Evolutionary conservation across 2,329 filamentous ascomycete species (phyloP), one percentile per base, ranked within the genome.

Genomic region (Penicillium sclerotigenum): DNA sequence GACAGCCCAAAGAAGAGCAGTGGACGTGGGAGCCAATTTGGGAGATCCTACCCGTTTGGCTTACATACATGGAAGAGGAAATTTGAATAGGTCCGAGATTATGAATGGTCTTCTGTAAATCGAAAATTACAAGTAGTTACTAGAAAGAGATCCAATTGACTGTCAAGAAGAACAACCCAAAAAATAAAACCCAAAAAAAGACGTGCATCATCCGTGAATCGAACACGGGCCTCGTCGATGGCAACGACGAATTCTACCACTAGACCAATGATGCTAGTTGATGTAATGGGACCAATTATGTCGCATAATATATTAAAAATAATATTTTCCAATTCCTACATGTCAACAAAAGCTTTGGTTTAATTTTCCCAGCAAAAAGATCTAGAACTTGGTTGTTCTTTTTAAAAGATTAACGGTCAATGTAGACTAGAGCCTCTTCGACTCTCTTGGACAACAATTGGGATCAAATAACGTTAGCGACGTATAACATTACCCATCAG

Each of bases 161-260:
- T 2, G 20, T 20, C 18, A 13, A 22, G 37, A 8, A 7, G 1
- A 36, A 10, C n/a, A 36, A 22, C 3, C 0, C 5, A 2, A 5
- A 16, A 24, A 24, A 16, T 1, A 16, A 1, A 41, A n/a, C n/a
- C 0, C 4, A 14, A 36, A 46, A 43, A 58, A 55, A 40, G 33
- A 60, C 42, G 31, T 75, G 73, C 73, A 75, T 75, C 73, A 73
- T 75, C 73, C 73, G 73, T 73, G 73, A 75, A 75, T 75, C 73
- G 73, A 75, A 75, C 73, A 73, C 73, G 73, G 73, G 73, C 72
- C 73, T 75, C 73, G 67, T 76, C 73, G 73, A 75, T 75, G 68
- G 65, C 68, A 68, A 71, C 68, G 67, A 69, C 62, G 65, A 70
- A 71, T 65, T 67, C 68, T 73, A 73, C 71, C 71, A 73, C 71